These are phyloP conservation scores for Pichia ethanolica DNA, from an alignment of 805 yeast genomes.

Conservation along the genomic window DNA sequence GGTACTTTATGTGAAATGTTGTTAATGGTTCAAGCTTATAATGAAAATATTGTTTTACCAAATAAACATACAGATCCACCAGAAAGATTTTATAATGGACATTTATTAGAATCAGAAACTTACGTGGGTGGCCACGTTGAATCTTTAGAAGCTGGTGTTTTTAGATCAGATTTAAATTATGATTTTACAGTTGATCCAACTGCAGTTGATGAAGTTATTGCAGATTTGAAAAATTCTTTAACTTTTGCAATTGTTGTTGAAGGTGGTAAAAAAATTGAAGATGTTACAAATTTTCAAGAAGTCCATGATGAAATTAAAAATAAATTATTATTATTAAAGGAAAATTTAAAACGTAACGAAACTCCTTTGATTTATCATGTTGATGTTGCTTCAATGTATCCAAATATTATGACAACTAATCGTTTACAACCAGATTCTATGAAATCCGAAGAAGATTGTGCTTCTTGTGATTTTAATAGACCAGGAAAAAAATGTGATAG, in stretches of 20 bases:
- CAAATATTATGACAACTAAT: slow-evolving; percentile 96
- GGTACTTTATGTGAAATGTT: slow-evolving; percentile 98
- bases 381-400: slow-evolving; percentile 99
- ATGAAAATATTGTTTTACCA: slow-evolving; percentile 69
- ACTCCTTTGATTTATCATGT: slow-evolving; percentile 90
- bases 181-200: slow-evolving; percentile 74
- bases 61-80: slow-evolving; percentile 90
- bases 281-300: slow-evolving; percentile 75
- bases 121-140: slow-evolving; percentile 99
- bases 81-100: slow-evolving; percentile 94
- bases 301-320: slow-evolving; percentile 51
- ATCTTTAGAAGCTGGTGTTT: slow-evolving; percentile 95
- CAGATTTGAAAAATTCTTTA: slow-evolving; percentile 67
- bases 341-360: slow-evolving; percentile 60
- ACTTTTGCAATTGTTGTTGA: slow-evolving; percentile 82
- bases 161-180: slow-evolving; percentile 75
- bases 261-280: slow-evolving; percentile 61
- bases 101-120: slow-evolving; percentile 87
- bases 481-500: slow-evolving; percentile 94
- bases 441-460: slow-evolving; percentile 92
- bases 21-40: slow-evolving; percentile 91
- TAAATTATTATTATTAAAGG: slow-evolving; percentile 50
- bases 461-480: slow-evolving; percentile 92
- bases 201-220: slow-evolving; percentile 72
- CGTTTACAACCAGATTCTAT: slow-evolving; percentile 97